Evolutionary conservation across 345 rosid genomes (phyloP).

Genomic region (Dimocarpus longan): DNA sequence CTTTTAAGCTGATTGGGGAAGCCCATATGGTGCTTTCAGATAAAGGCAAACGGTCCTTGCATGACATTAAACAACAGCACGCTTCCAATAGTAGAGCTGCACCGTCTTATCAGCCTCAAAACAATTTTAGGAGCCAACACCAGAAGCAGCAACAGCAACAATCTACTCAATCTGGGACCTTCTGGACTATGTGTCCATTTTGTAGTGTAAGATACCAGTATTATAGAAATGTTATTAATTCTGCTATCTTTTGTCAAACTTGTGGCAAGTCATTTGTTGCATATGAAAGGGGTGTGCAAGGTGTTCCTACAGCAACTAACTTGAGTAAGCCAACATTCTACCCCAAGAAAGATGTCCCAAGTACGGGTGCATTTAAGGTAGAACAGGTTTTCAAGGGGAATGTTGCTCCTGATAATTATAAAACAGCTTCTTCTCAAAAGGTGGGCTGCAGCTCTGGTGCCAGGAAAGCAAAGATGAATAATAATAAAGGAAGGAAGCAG

Average conservation of each 20-base stretch:
- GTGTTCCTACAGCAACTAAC: constrained; percentile 33
- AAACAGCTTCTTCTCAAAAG: constrained; percentile 31
- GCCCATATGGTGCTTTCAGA: constrained; percentile 86
- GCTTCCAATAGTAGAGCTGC: constrained; percentile 30
- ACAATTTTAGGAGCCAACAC: constrained; percentile 32
- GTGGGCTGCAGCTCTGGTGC: constrained; percentile 27
- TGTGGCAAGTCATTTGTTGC: constrained; percentile 62
- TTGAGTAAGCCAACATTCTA: constrained; percentile 36
- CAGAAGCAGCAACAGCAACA: constrained; percentile 40
- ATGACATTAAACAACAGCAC: constrained; percentile 56
- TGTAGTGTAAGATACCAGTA: constrained; percentile 56
- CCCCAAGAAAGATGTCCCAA: constrained; percentile 46
- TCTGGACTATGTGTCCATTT: constrained; percentile 77
- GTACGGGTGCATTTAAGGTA: constrained; percentile 43
- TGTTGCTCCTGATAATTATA: constrained; percentile 28
- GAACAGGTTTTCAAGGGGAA: constrained; percentile 40
- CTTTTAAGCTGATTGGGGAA: constrained; percentile 84
- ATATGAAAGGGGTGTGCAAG: constrained; percentile 36
- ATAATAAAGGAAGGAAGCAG: constrained; percentile 52
- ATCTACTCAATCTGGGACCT: constrained; percentile 48
- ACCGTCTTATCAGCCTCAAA: constrained; percentile 38
- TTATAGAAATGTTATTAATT: constrained; percentile 38
- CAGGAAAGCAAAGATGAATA: constrained; percentile 39
- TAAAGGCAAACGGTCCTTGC: constrained; percentile 50
- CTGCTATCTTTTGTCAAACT: constrained; percentile 43